Percentiles rank a stretch among this genome's conserved stretches.
phyloP scores from a whole-genome alignment of 129 eudicot species.

The Dittrichia graveolens region DNA sequence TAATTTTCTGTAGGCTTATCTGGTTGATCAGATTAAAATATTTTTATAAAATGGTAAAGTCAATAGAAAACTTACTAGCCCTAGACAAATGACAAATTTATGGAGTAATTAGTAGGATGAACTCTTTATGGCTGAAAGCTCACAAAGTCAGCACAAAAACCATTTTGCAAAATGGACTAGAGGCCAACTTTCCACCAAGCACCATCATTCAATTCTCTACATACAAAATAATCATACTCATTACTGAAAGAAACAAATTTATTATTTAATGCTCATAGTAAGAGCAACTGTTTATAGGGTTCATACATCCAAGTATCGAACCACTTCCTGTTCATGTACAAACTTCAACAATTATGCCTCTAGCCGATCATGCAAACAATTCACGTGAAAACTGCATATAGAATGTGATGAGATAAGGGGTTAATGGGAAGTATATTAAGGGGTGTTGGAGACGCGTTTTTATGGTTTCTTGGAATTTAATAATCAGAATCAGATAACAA shows the following conservation, averaged over 20 bases:
- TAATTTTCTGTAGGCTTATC: too few relatives aligned
- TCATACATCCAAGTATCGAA: conserved; percentile 10
- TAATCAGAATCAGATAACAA: too few relatives aligned
- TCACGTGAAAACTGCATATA: not conserved
- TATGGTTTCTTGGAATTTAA: too few relatives aligned
- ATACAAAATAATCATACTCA: too few relatives aligned
- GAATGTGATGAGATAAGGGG: not conserved
- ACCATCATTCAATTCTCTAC: not conserved
- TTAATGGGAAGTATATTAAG: not conserved
- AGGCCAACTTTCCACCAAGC: not conserved
- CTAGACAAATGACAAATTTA: too few relatives aligned
- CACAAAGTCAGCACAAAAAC: too few relatives aligned
- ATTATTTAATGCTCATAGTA: conserved; percentile 14
- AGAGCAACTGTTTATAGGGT: conserved; percentile 10
- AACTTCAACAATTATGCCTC: not conserved
- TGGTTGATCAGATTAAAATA: too few relatives aligned
- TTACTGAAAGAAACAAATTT: not conserved
- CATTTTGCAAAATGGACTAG: not conserved
- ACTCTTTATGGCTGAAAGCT: too few relatives aligned
- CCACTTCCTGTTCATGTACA: not conserved
- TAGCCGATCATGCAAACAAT: not conserved
- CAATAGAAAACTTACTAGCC: too few relatives aligned
- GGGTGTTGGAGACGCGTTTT: not conserved
- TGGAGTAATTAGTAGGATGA: too few relatives aligned
- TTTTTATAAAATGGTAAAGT: too few relatives aligned